These are phyloP conservation scores for Paecilomyces sp. DNA, from an alignment of 2,329 filamentous ascomycete genomes.

Conservation along the genomic window DNA sequence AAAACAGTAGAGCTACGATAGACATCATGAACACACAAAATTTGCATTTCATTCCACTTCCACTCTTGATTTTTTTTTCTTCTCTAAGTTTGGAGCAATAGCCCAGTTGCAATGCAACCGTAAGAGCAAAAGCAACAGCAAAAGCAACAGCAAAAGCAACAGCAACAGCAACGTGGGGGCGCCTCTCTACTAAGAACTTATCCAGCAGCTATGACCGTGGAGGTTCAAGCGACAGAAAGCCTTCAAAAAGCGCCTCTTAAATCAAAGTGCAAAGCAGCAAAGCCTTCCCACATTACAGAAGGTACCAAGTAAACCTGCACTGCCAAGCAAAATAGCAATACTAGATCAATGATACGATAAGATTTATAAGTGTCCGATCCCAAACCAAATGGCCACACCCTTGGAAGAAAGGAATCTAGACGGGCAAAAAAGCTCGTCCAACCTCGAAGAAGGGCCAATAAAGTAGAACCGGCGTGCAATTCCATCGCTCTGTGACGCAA, in stretches of 20 bases:
- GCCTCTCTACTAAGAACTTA: too few relatives aligned
- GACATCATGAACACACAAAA: not conserved
- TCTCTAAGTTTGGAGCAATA: too few relatives aligned
- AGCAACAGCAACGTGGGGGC: too few relatives aligned
- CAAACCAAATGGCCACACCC: slow-evolving; percentile 42
- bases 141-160: too few relatives aligned
- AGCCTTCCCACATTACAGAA: slow-evolving; percentile 4
- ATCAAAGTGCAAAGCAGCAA: too few relatives aligned
- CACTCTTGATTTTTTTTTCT: not conserved
- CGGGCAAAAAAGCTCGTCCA: not conserved
- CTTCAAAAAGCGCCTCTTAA: too few relatives aligned
- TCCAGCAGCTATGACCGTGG: too few relatives aligned
- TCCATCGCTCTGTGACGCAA: slow-evolving; percentile 70
- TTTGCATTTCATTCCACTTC: not conserved
- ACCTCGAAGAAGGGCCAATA: slow-evolving; percentile 35
- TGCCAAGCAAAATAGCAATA: too few relatives aligned
- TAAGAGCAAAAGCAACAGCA: too few relatives aligned
- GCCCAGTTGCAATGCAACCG: too few relatives aligned
- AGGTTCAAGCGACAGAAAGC: too few relatives aligned
- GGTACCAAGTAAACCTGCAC: not conserved
- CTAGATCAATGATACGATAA: slow-evolving; percentile 17
- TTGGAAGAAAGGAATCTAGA: slow-evolving; percentile 22
- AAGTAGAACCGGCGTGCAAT: slow-evolving; percentile 64
- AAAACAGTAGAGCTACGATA: not conserved
- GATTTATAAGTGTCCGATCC: slow-evolving; percentile 48